Conservation (phyloP, 306 rosid genomes). For the Ziziphus jujuba region DNA sequence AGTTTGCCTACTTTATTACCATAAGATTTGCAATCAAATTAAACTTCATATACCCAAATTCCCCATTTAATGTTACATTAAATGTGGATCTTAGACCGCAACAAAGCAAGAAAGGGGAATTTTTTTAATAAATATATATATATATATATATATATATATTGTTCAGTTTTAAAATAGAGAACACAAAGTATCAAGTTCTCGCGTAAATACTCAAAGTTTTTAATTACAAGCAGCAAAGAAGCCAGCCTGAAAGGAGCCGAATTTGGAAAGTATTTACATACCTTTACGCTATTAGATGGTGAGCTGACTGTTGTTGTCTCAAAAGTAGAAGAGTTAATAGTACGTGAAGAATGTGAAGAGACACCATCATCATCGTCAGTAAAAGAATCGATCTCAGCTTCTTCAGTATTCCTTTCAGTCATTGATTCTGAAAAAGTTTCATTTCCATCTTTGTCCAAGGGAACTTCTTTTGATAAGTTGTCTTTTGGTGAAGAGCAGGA, state of each 20-base stretch:
- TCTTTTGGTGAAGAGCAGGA: conserved; percentile 57
- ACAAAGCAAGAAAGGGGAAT: too few relatives aligned
- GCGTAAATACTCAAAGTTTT: neutral
- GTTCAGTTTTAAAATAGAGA: neutral
- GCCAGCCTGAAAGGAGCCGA: neutral
- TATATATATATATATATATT: too few relatives aligned
- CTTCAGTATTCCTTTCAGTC: conserved; percentile 43
- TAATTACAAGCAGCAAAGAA: conserved; percentile 3
- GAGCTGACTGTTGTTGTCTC: conserved; percentile 45
- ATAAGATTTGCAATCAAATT: neutral
- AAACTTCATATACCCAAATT: conserved; percentile 6
- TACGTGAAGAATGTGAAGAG: conserved; percentile 41
- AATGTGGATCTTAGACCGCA: too few relatives aligned
- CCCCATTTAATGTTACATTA: neutral
- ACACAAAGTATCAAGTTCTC: neutral
- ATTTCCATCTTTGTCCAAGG: conserved; percentile 47
- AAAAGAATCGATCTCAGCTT: conserved; percentile 65
- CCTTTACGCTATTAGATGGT: conserved; percentile 40
- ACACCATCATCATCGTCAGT: conserved; percentile 62
- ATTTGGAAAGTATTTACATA: conserved; percentile 14
- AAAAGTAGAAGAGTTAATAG: conserved; percentile 39
- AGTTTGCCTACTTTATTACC: neutral
- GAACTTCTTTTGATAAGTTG: conserved; percentile 50
- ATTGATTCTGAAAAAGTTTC: conserved; percentile 50
- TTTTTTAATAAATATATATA: too few relatives aligned